Evolutionary conservation across 2,329 filamentous ascomycete species (phyloP).

Genomic region (Aphanocladium album): DNA sequence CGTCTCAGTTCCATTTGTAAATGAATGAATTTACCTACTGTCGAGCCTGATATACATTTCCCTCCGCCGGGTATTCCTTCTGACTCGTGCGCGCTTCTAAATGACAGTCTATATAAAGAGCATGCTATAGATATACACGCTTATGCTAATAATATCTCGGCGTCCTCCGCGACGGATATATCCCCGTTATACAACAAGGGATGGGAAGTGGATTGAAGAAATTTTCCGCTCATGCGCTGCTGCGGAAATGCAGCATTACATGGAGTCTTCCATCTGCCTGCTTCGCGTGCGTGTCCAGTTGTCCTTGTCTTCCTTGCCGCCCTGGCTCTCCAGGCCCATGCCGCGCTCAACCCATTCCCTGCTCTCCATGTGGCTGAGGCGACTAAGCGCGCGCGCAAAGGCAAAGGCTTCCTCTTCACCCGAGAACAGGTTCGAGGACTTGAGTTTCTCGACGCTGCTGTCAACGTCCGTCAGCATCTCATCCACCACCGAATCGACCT

Average conservation of each 20-base stretch:
- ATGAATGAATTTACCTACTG: neutral
- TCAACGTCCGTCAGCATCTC: conserved; percentile 84
- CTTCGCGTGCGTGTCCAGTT: conserved; percentile 62
- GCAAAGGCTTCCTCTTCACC: conserved; percentile 97
- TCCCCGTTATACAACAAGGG: neutral
- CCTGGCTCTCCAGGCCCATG: conserved; percentile 58
- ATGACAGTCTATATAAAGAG: neutral
- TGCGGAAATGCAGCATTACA: conserved; percentile 32
- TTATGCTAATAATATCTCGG: neutral
- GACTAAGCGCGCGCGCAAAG: conserved; percentile 80
- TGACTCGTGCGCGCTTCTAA: neutral
- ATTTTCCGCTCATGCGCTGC: too few species aligned
- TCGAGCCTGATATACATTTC: neutral
- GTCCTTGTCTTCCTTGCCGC: conserved; percentile 61
- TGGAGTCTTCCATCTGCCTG: conserved; percentile 63
- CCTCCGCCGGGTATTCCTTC: neutral
- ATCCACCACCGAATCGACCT: conserved; percentile 65
- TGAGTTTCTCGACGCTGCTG: conserved; percentile 77
- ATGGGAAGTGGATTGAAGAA: neutral
- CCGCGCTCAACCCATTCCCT: conserved; percentile 90
- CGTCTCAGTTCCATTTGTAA: neutral
- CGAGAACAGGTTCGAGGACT: conserved; percentile 80
- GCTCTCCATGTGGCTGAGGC: conserved; percentile 89
- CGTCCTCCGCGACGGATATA: neutral
- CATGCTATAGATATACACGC: conserved; percentile 2